Conservation (phyloP, 768 basidiomycete genomes). For the Lanmaoa pseudosensibilis region DNA sequence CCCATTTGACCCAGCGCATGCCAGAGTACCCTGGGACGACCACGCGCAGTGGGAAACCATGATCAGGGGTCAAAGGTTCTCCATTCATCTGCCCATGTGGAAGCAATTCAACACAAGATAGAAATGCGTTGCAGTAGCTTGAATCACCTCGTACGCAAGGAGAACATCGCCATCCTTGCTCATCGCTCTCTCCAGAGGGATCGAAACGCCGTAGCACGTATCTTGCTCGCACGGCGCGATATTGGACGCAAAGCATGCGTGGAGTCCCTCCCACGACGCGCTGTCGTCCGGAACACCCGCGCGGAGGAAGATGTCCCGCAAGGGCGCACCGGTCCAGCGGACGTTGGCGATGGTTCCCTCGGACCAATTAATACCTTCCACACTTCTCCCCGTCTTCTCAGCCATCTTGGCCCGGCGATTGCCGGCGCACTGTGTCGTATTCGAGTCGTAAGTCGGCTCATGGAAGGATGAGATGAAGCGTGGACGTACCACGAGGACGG, state of each 20-base stretch:
- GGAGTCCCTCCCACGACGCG: constrained; percentile 32
- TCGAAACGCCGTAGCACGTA: constrained; percentile 61
- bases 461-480: neutral
- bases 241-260: constrained; percentile 62
- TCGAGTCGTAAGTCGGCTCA: neutral
- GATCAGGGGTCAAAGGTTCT: constrained; percentile 54
- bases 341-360: constrained; percentile 73
- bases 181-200: constrained; percentile 53
- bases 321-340: constrained; percentile 60
- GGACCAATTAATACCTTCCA: constrained; percentile 61
- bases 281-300: constrained; percentile 37
- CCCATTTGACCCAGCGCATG: constrained; percentile 78
- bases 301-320: constrained; percentile 55
- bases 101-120: neutral
- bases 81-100: constrained; percentile 54
- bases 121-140: too few relatives aligned
- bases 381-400: constrained; percentile 43
- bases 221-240: constrained; percentile 63
- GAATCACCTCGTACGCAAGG: constrained; percentile 59
- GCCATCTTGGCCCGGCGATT: constrained; percentile 68
- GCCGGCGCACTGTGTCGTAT: constrained; percentile 52
- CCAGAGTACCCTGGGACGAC: constrained; percentile 68
- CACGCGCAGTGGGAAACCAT: constrained; percentile 66
- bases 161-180: constrained; percentile 50
- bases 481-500: constrained; percentile 53